phyloP scores from a whole-genome alignment of 352 stramenopile species.

The Salisapilia sapeloensis region DNA sequence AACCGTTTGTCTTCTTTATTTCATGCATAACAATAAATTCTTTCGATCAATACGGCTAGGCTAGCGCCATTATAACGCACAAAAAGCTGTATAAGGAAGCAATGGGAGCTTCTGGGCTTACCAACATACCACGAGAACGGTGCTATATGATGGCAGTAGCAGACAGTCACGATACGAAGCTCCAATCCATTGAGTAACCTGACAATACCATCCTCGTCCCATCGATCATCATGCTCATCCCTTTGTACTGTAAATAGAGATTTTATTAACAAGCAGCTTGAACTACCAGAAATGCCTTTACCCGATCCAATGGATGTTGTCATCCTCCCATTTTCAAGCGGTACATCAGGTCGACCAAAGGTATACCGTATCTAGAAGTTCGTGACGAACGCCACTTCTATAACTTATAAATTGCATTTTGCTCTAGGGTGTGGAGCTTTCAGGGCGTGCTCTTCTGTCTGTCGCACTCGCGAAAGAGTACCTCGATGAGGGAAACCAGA shows the following conservation, averaged over 20 bases:
- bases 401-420: too few species aligned
- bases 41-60: too few species aligned
- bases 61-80: slow-evolving; percentile 15
- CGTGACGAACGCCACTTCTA: too few species aligned
- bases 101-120: slow-evolving; percentile 7
- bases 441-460: slow-evolving; percentile 57
- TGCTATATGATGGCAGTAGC: slow-evolving; percentile 14
- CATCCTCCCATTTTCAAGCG: slow-evolving; percentile 81
- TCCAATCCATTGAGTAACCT: slow-evolving; percentile 16
- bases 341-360: slow-evolving; percentile 81
- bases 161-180: neutral
- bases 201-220: too few species aligned
- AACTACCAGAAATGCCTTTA: slow-evolving; percentile 1
- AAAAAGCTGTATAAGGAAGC: slow-evolving; percentile 9
- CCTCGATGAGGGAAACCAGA: slow-evolving; percentile 15
- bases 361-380: too few species aligned
- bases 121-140: slow-evolving; percentile 1
- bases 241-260: too few species aligned
- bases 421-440: slow-evolving; percentile 70
- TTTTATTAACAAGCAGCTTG: slow-evolving; percentile 5
- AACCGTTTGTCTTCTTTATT: neutral
- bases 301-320: slow-evolving; percentile 5
- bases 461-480: slow-evolving; percentile 36
- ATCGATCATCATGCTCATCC: too few species aligned
- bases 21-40: too few species aligned